phyloP scores from a whole-genome alignment of 352 stramenopile genomes.

The Blastocystis sp. region DNA sequence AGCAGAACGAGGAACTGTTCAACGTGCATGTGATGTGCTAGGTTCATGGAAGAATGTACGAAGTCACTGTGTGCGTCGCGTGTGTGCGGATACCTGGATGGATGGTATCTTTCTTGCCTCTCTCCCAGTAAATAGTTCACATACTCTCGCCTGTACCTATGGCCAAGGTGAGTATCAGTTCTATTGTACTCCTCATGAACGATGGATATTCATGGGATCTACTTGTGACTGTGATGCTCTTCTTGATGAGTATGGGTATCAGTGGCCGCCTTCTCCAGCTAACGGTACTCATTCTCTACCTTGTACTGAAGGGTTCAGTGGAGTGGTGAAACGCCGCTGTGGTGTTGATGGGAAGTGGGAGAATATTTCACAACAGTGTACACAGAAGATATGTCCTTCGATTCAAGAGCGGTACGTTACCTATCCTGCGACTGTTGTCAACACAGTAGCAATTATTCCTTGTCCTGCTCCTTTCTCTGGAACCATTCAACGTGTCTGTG shows the following conservation, averaged over 20 bases:
- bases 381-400: not conserved
- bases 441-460: not conserved
- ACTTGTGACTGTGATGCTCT: not conserved
- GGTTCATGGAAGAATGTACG: not conserved
- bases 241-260: not conserved
- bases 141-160: not conserved
- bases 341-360: not conserved
- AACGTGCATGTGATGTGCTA: not conserved
- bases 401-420: not conserved
- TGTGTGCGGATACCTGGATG: not conserved
- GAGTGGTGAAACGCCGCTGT: not conserved
- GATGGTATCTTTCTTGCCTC: not conserved
- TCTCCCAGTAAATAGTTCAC: not conserved
- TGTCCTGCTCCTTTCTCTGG: constrained; percentile 25
- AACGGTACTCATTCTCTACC: not conserved
- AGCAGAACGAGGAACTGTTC: not conserved
- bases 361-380: not conserved
- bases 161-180: not conserved
- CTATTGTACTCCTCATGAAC: not conserved
- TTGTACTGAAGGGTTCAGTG: not conserved
- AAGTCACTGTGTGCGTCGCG: not conserved
- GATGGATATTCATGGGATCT: not conserved
- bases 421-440: not conserved
- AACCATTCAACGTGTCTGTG: not conserved
- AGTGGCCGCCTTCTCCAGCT: not conserved